Evolutionary conservation across 306 rosid genomes (phyloP), one percentile per base, ranked within the genome.

Genomic region (Medicago ruthenica): DNA sequence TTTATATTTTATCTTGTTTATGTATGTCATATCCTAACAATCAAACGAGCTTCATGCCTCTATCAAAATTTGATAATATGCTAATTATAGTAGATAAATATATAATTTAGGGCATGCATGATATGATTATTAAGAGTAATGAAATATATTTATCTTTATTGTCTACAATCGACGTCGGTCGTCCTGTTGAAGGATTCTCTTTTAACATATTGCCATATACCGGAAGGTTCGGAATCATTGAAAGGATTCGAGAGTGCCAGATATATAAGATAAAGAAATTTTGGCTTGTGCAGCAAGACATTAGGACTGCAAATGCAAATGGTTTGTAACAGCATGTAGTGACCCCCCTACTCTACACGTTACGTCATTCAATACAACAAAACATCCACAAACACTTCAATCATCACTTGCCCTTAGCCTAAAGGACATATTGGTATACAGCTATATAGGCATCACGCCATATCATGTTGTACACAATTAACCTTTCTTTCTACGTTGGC

Each of bases 361-460:
- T 10, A 54, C 15, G 12, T 50, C 67, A 7, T 48, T 64, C 79
- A 78, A 51, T 61, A 70, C 68, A 72, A 76, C 72, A 58, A 62
- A 75, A 80, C 74, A 77, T 77, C 76, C 82, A 80, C 84, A 76
- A 70, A 70, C 79, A 54, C 37, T 34, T 34, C 37, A 34, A 34
- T 34, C 37, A 34, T 4, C 37, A 34, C 73, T 65, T 65, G 44
- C 58, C 74, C 71, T 79, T 71, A 55, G 62, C 83, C 73, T 55
- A 75, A 79, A 80, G 72, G 81, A 79, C 84, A 77, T 42, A 75
- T 17, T 61, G 53, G 41, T 62, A 58, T 80, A 79, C 86, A 83
- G 78, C 83, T 77, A n/a, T n/a, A n/a, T n/a, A 79, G 60, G 75
- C 83, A 78, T n/a, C 3, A 11, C 13, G 51, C 4, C 31, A 27